Evolutionary conservation across 768 basidiomycete genomes (phyloP), one percentile per base, ranked within the genome.

Genomic region (Mycena rebaudengoi): DNA sequence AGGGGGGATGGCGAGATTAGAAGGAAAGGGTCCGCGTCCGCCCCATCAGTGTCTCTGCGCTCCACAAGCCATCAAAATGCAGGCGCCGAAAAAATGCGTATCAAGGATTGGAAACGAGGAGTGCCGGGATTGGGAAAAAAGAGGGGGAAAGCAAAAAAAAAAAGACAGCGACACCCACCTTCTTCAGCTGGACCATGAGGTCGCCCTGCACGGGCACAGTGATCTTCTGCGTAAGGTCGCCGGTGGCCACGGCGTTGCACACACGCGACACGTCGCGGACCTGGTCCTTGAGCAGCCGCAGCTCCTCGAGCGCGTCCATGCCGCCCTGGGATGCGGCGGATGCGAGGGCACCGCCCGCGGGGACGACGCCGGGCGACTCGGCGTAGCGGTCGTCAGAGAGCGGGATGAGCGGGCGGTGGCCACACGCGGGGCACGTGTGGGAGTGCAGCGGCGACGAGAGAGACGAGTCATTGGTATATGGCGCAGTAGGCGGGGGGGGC

Each of bases 241-340:
- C 90, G 4, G 79, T 79, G 2, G 89, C 90, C 64, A 91, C 89
- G 23, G 89, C 89, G 70, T 89, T 88, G 76, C 89, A 91, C 26
- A 91, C 89, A 51, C 90, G 78, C 43, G 89, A 86, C 58, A 91
- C 88, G 71, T 91, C 78, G 76, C 91, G 88, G 1, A 93, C 90
- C 77, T 91, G 90, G 23, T 88, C 88, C 76, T 91, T 91, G 54
- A 92, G 81, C 44, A 91, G 72, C 68, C 84, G 81, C 43, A 93
- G 79, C 76, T 93, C 91, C 75, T 91, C 88, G 20, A 87, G 81
- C 4, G 87, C 87, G 60, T 85, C 87, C 82, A 89, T 83, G 49
- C 86, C 86, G 65, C 83, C 83, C 74, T 87, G 86, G 56, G 82
- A 82, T 5, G 86, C 85, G 2, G 87, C 86, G 16, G 80, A 78